These are phyloP conservation scores for Casuarina cunninghamiana DNA, from an alignment of 306 rosid genomes.

Conservation along the genomic window DNA sequence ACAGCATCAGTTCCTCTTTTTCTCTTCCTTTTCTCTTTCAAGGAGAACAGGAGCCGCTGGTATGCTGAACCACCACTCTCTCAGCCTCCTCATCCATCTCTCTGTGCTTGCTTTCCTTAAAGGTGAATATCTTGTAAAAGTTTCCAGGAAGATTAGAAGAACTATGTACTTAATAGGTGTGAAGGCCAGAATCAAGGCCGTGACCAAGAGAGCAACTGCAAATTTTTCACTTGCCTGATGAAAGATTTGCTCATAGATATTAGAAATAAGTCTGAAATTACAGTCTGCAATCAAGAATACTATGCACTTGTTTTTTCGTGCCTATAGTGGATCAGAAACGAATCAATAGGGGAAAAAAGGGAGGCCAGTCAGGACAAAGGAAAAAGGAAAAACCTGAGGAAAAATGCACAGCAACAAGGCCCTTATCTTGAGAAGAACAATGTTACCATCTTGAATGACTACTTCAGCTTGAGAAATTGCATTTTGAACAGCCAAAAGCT, in stretches of 20 bases:
- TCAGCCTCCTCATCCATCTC: conserved; percentile 67
- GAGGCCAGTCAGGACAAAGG: not conserved
- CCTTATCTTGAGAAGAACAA: conserved; percentile 80
- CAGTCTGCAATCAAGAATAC: not conserved
- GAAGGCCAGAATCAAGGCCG: conserved; percentile 59
- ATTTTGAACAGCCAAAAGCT: conserved; percentile 89
- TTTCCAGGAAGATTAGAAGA: conserved; percentile 65
- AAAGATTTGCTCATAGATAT: conserved; percentile 8
- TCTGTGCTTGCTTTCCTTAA: conserved; percentile 79
- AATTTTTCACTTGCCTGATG: conserved; percentile 81
- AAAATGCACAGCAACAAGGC: conserved; percentile 71
- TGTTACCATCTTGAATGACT: conserved; percentile 69
- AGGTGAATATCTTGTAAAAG: conserved; percentile 75
- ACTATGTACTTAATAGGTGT: conserved; percentile 55
- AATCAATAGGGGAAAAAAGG: not conserved
- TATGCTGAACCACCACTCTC: conserved; percentile 99
- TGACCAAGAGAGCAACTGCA: conserved; percentile 51
- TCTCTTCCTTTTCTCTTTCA: conserved; percentile 79
- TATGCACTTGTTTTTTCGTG: not conserved
- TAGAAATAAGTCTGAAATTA: conserved; percentile 4
- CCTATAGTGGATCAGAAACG: not conserved
- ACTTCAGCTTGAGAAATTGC: conserved; percentile 77
- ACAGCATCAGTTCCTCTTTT: conserved; percentile 66
- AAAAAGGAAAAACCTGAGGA: conserved; percentile 75
- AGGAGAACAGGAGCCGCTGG: conserved; percentile 97